phyloP scores from a whole-genome alignment of 805 yeast genomes.

The Candida railenensis region DNA sequence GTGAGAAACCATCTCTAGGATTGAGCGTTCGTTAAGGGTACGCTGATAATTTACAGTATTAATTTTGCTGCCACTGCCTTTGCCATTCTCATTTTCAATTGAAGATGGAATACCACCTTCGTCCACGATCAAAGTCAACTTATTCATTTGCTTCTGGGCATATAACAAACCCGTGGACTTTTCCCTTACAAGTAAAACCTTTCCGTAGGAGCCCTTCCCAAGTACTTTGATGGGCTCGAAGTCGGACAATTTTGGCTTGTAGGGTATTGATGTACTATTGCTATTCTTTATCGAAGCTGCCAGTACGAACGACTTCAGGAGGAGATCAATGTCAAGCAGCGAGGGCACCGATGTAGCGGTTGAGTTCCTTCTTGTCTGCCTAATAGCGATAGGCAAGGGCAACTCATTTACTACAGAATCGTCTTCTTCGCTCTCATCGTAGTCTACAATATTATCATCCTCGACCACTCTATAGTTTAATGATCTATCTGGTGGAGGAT shows the following conservation, averaged over 20 bases:
- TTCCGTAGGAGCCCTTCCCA: constrained; percentile 46
- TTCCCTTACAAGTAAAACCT: constrained; percentile 41
- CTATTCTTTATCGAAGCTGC: constrained; percentile 19
- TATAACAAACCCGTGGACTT: constrained; percentile 34
- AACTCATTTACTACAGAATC: constrained; percentile 15
- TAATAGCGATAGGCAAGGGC: constrained; percentile 18
- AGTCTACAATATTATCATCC: constrained; percentile 10
- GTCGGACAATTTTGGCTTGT: constrained; percentile 32
- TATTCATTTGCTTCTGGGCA: constrained; percentile 45
- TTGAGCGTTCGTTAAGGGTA: constrained; percentile 41
- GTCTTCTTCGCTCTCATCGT: constrained; percentile 6
- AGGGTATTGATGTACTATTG: constrained; percentile 6
- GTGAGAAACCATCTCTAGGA: constrained; percentile 41
- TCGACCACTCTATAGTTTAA: constrained; percentile 28
- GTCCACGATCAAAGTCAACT: constrained; percentile 34
- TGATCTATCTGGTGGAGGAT: constrained; percentile 1
- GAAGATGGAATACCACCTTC: constrained; percentile 13
- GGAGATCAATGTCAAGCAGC: constrained; percentile 29
- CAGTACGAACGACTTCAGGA: constrained; percentile 22
- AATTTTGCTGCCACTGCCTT: background rate
- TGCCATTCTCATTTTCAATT: background rate
- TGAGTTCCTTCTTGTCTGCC: constrained; percentile 18
- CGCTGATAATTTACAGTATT: constrained; percentile 28
- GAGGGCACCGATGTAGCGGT: constrained; percentile 29
- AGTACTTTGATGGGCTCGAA: constrained; percentile 43